Percentiles rank a stretch among this genome's conserved stretches.
phyloP scores from a whole-genome alignment of 192 early-diverging fungal species.

The Coemansia sp. region DNA sequence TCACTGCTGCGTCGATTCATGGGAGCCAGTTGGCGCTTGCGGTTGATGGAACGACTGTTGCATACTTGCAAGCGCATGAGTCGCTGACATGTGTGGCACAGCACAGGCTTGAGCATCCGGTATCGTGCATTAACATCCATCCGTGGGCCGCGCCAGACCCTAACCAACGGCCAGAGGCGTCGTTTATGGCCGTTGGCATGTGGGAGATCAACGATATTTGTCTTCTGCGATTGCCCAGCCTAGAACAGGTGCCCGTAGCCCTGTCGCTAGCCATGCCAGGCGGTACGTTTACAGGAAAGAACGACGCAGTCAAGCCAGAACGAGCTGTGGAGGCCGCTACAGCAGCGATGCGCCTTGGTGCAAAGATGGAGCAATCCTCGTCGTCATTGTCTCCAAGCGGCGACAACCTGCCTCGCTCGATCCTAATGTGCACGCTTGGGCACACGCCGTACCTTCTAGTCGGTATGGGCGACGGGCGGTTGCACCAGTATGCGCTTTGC shows the following conservation, averaged over 20 bases:
- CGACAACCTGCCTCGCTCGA: slow-evolving; percentile 67
- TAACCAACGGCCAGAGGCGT: slow-evolving; percentile 19
- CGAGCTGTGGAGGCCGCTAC: background rate
- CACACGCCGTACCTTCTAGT: slow-evolving; percentile 71
- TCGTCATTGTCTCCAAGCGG: background rate
- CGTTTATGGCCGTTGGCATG: slow-evolving; percentile 69
- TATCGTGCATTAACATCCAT: slow-evolving; percentile 76
- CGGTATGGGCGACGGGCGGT: slow-evolving; percentile 83
- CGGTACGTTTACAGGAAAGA: background rate
- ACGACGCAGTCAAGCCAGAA: background rate
- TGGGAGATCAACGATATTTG: slow-evolving; percentile 72
- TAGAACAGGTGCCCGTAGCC: slow-evolving; percentile 55
- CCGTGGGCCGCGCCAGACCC: slow-evolving; percentile 29
- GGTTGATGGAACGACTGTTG: slow-evolving; percentile 57
- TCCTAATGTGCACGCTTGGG: slow-evolving; percentile 68
- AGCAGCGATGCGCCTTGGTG: background rate
- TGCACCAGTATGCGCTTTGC: slow-evolving; percentile 63
- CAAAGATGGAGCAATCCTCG: background rate
- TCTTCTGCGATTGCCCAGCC: slow-evolving; percentile 61
- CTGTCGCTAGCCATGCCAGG: slow-evolving; percentile 35
- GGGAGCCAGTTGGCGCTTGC: slow-evolving; percentile 62
- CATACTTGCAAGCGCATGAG: slow-evolving; percentile 60
- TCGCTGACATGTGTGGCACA: slow-evolving; percentile 31
- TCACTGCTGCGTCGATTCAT: slow-evolving; percentile 64
- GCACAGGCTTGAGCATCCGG: slow-evolving; percentile 63